A percentile compares a stretch with the other conserved stretches of the same genome.
phyloP scores from a whole-genome alignment of 371 early-diverging fungal species.

The Zopfochytrium polystomum region DNA sequence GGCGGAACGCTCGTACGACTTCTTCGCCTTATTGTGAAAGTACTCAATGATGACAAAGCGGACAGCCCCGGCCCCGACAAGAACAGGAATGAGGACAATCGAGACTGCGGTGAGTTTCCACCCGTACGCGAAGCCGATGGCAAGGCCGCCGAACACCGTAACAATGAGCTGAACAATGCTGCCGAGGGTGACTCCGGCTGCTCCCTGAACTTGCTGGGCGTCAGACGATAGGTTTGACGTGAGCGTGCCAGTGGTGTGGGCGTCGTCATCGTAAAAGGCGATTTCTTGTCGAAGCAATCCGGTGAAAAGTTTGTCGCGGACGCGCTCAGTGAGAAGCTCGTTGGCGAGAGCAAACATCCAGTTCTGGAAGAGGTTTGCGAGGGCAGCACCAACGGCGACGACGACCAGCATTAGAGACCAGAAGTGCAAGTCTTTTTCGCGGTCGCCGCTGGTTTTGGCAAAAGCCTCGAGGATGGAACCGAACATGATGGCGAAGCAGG shows the following conservation, averaged over 20 bases:
- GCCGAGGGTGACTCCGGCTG: slow-evolving; percentile 52
- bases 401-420: slow-evolving; percentile 44
- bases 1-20: slow-evolving; percentile 48
- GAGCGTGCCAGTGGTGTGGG: slow-evolving; percentile 66
- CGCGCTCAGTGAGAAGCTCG: too few relatives aligned
- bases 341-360: too few relatives aligned
- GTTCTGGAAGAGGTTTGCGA: slow-evolving; percentile 4
- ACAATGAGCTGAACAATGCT: slow-evolving; percentile 17
- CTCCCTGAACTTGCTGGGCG: slow-evolving; percentile 69
- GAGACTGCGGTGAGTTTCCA: slow-evolving; percentile 35
- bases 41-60: slow-evolving; percentile 20
- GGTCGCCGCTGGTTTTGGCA: too few relatives aligned
- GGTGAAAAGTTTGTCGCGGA: too few relatives aligned
- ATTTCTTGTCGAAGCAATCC: too few relatives aligned
- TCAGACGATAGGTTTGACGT: slow-evolving; percentile 68
- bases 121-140: slow-evolving; percentile 31
- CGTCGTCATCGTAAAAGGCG: slow-evolving; percentile 36
- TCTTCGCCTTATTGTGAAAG: slow-evolving; percentile 18
- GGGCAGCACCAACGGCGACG: slow-evolving; percentile 2
- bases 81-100: slow-evolving; percentile 19
- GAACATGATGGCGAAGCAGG: too few relatives aligned
- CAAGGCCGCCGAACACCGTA: slow-evolving; percentile 33
- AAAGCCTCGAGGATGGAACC: too few relatives aligned
- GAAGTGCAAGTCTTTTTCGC: too few relatives aligned
- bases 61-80: slow-evolving; percentile 15